A percentile compares a stretch with the other conserved stretches of the same genome.
Evolutionary conservation across 768 basidiomycete species (phyloP).

Genomic region (Amanita muscaria): DNA sequence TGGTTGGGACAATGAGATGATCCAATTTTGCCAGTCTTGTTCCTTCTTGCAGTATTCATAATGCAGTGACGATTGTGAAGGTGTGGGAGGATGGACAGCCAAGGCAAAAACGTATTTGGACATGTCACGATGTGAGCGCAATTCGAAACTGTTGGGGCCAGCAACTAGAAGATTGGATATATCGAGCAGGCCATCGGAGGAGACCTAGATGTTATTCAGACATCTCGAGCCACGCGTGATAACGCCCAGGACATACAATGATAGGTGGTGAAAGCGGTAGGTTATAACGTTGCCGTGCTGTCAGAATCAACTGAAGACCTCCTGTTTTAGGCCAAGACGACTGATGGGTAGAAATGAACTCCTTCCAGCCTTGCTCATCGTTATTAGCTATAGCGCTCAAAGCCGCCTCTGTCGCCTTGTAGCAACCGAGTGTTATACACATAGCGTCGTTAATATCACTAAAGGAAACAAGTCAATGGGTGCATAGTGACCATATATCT

Average conservation of each 20-base stretch:
- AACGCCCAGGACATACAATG: not conserved
- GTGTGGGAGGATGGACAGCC: conserved; percentile 41
- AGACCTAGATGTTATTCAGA: conserved; percentile 24
- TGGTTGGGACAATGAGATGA: conserved; percentile 24
- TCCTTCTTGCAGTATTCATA: conserved; percentile 23
- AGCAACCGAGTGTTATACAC: conserved; percentile 5
- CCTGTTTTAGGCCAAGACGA: conserved; percentile 3
- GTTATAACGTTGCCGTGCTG: not conserved
- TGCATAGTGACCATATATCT: not conserved
- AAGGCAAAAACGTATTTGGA: conserved; percentile 38
- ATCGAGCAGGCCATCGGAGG: conserved; percentile 42
- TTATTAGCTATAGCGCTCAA: not conserved
- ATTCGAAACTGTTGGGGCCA: conserved; percentile 35
- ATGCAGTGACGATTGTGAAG: conserved; percentile 31
- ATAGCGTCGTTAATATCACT: not conserved
- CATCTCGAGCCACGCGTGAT: not conserved
- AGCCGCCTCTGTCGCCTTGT: conserved; percentile 1
- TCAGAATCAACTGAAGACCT: not conserved
- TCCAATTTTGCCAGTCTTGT: conserved; percentile 34
- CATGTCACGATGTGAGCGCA: conserved; percentile 35
- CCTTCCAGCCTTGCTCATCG: not conserved
- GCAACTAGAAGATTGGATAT: conserved; percentile 33
- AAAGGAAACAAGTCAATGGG: not conserved
- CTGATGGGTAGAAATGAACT: not conserved
- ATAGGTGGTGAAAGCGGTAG: conserved; percentile 6